Percentiles rank a stretch among this genome's conserved stretches.
Evolutionary conservation across 768 basidiomycete genomes (phyloP).

Genomic region (Boletus tomentosulus): DNA sequence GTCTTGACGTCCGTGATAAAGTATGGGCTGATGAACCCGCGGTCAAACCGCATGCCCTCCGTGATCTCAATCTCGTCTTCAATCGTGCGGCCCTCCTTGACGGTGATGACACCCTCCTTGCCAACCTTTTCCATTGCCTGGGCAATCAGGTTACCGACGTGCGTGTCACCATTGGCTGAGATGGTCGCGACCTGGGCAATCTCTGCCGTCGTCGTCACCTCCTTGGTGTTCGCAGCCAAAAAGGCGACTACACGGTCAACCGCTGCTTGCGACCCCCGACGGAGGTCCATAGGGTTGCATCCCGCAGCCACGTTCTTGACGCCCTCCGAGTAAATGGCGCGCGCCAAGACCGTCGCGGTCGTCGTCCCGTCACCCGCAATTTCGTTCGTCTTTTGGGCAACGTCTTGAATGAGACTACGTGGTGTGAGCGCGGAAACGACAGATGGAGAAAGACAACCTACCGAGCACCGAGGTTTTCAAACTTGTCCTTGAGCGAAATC

Average conservation of each 20-base stretch:
- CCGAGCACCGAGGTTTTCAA: conserved; percentile 98
- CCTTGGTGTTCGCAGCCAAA: conserved; percentile 83
- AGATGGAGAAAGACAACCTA: conserved; percentile 35
- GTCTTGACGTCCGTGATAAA: conserved; percentile 97
- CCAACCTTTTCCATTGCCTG: conserved; percentile 99
- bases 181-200: conserved; percentile 99
- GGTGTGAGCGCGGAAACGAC: conserved; percentile 1
- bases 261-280: conserved; percentile 94
- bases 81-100: conserved; percentile 97
- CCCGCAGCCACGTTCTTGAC: conserved; percentile 99
- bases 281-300: conserved; percentile 99
- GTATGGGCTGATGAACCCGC: conserved; percentile 96
- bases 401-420: conserved; percentile 84
- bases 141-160: conserved; percentile 92
- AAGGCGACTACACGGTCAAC: conserved; percentile 93
- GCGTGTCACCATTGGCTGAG: conserved; percentile 74
- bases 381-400: conserved; percentile 96
- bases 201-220: conserved; percentile 94
- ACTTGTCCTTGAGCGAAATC: conserved; percentile 93
- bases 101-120: conserved; percentile 99
- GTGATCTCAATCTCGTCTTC: conserved; percentile 99
- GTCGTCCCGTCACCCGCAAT: conserved; percentile 97
- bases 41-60: conserved; percentile 99
- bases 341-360: conserved; percentile 93
- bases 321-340: conserved; percentile 97